phyloP scores from a whole-genome alignment of 2,329 filamentous ascomycete species.

The Fusarium sp. region DNA sequence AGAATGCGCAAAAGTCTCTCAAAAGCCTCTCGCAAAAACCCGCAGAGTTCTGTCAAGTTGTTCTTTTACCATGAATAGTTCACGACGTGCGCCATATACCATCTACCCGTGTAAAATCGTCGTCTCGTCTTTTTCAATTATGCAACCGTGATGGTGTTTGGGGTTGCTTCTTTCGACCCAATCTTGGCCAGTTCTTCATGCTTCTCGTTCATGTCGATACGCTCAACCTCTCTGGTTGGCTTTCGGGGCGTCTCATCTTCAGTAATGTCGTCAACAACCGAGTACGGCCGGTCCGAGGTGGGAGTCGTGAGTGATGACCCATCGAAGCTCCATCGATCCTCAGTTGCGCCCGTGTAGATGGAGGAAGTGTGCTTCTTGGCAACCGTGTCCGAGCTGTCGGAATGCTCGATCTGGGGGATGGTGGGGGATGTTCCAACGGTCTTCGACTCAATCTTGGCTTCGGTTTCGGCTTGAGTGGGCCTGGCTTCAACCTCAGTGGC shows the following conservation, averaged over 20 bases:
- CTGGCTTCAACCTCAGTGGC: slow-evolving; percentile 9
- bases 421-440: slow-evolving; percentile 15
- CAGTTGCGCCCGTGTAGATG: slow-evolving; percentile 53
- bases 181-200: slow-evolving; percentile 38
- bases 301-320: slow-evolving; percentile 54
- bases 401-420: slow-evolving; percentile 37
- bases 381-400: slow-evolving; percentile 46
- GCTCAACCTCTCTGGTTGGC: slow-evolving; percentile 39
- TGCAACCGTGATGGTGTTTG: slow-evolving; percentile 43
- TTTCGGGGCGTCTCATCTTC: slow-evolving; percentile 50
- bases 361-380: slow-evolving; percentile 53
- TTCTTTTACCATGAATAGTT: slow-evolving; percentile 36
- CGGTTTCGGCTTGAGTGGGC: slow-evolving; percentile 1
- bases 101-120: slow-evolving; percentile 39
- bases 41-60: slow-evolving; percentile 18
- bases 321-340: slow-evolving; percentile 53
- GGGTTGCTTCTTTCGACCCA: slow-evolving; percentile 41
- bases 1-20: slow-evolving; percentile 39
- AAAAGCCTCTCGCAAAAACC: slow-evolving; percentile 33
- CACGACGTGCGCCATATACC: slow-evolving; percentile 35
- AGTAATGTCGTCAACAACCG: slow-evolving; percentile 47
- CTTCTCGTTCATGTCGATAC: slow-evolving; percentile 39
- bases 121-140: slow-evolving; percentile 38
- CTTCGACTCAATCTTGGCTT: slow-evolving; percentile 21
- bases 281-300: slow-evolving; percentile 52